A percentile compares a stretch with the other conserved stretches of the same genome.
phyloP scores from a whole-genome alignment of 305 asterid species.

The Fraxinus sp. region DNA sequence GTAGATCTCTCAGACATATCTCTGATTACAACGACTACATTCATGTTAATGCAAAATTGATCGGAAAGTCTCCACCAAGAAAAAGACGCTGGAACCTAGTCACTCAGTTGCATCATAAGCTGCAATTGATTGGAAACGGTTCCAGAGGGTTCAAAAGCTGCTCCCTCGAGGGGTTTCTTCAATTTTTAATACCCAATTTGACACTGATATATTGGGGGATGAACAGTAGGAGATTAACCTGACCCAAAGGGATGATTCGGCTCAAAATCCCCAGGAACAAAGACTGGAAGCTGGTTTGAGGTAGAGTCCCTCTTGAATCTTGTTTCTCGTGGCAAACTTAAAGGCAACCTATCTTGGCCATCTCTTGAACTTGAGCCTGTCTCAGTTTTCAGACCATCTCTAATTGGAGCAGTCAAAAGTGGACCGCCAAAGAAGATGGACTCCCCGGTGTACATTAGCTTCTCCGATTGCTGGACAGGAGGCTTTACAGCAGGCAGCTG shows the following conservation, averaged over 20 bases:
- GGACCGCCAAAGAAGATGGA: constrained; percentile 99
- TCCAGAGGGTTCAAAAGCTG: constrained; percentile 36
- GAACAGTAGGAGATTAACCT: constrained; percentile 22
- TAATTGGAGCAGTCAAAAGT: constrained; percentile 64
- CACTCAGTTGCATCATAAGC: constrained; percentile 4
- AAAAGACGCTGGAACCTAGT: constrained; percentile 66
- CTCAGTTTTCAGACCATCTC: constrained; percentile 49
- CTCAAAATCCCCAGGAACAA: constrained; percentile 66
- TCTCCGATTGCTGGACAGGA: constrained; percentile 55
- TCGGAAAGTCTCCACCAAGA: constrained; percentile 18
- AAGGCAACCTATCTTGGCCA: constrained; percentile 40
- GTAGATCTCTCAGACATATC: not conserved
- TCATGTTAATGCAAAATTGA: constrained; percentile 15
- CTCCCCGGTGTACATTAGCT: constrained; percentile 68
- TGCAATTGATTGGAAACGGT: constrained; percentile 42
- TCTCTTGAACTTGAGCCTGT: constrained; percentile 45
- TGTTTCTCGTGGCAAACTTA: constrained; percentile 50
- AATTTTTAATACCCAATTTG: constrained; percentile 11
- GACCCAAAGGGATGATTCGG: constrained; percentile 46
- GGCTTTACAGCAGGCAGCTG: constrained; percentile 36
- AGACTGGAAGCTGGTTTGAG: constrained; percentile 92
- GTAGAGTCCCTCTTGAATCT: constrained; percentile 72
- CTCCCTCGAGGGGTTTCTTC: constrained; percentile 49
- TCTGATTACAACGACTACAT: constrained; percentile 24
- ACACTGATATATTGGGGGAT: not conserved